Conservation (phyloP, 2,329 filamentous ascomycete species). For the Talaromyces sp. region DNA sequence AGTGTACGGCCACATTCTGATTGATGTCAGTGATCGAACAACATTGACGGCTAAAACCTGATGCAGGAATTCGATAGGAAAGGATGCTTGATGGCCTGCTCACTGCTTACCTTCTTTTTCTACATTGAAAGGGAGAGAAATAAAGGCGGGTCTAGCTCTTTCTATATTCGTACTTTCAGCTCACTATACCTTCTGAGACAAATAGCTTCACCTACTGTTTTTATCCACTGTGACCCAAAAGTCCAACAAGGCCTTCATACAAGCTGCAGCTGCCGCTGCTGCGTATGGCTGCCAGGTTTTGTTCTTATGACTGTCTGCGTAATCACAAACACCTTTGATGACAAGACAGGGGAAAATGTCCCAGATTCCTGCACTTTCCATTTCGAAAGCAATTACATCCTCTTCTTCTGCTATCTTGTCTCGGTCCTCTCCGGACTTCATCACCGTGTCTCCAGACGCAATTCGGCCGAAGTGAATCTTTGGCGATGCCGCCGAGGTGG, state of each 20-base stretch:
- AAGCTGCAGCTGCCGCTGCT: constrained; percentile 38
- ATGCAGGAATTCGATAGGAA: not conserved
- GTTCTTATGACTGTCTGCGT: constrained; percentile 41
- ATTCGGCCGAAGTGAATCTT: constrained; percentile 34
- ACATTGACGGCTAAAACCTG: not conserved
- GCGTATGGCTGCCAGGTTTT: constrained; percentile 42
- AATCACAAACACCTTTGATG: constrained; percentile 41
- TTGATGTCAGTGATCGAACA: not conserved
- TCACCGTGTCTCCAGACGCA: constrained; percentile 34
- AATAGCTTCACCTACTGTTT: not conserved
- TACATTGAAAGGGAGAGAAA: not conserved
- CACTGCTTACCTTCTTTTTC: not conserved
- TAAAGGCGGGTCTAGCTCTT: not conserved
- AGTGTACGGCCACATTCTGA: not conserved
- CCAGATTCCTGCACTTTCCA: constrained; percentile 39
- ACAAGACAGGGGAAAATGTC: constrained; percentile 30
- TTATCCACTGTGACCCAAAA: not conserved
- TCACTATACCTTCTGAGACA: not conserved
- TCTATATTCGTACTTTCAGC: not conserved
- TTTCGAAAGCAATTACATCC: constrained; percentile 31
- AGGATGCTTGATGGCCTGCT: not conserved
- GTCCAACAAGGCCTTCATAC: constrained; percentile 12
- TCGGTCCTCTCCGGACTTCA: constrained; percentile 34
- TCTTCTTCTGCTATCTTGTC: constrained; percentile 27
- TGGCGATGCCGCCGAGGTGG: not conserved